Conservation (phyloP, 179 eudicot genomes). For the Camellia oleifera region DNA sequence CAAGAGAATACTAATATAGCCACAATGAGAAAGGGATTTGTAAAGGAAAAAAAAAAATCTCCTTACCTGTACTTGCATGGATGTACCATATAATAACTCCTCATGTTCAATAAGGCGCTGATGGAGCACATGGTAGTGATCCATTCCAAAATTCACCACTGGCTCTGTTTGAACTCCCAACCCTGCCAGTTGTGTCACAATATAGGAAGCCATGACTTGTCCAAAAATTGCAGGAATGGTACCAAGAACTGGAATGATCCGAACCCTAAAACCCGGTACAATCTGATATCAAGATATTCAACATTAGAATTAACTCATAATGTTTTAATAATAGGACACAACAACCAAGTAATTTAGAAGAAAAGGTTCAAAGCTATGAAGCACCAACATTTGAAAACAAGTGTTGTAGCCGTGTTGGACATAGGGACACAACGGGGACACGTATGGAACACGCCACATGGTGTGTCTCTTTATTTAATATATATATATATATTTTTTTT, state of each 20-base stretch:
- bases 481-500: too few relatives aligned
- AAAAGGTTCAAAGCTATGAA: background rate
- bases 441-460: too few relatives aligned
- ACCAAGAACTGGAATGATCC: slow-evolving; percentile 95
- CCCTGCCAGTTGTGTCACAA: slow-evolving; percentile 80
- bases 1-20: background rate
- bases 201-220: slow-evolving; percentile 96
- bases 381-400: too few relatives aligned
- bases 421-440: too few relatives aligned
- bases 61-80: slow-evolving; percentile 76
- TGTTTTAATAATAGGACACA: background rate
- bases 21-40: background rate
- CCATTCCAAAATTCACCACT: slow-evolving; percentile 80
- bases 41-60: background rate
- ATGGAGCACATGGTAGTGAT: slow-evolving; percentile 80
- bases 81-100: slow-evolving; percentile 76
- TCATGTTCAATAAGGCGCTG: slow-evolving; percentile 97
- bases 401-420: too few relatives aligned
- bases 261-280: slow-evolving; percentile 97
- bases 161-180: slow-evolving; percentile 84
- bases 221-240: slow-evolving; percentile 98
- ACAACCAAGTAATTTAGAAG: background rate
- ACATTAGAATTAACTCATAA: slow-evolving; percentile 8
- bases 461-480: too few relatives aligned
- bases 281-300: slow-evolving; percentile 45